Evolutionary conservation across 2,329 filamentous ascomycete genomes (phyloP), one percentile per base, ranked within the genome.

Genomic region (Pestalotiopsis fici): DNA sequence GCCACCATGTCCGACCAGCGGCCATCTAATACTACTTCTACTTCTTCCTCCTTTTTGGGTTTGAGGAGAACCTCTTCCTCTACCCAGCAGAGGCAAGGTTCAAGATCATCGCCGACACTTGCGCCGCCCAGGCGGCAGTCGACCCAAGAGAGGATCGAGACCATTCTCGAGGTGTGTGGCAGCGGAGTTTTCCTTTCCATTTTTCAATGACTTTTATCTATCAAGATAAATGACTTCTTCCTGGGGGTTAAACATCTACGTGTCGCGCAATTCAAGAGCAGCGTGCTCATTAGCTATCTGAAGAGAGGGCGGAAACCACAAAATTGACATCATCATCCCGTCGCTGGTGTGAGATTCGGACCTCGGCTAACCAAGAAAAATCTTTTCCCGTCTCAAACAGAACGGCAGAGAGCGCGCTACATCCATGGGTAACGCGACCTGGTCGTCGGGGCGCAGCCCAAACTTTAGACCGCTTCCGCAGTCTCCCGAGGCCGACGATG

Each of bases 101-200:
- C 68, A 64, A 61, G 71, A 57, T 66, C 66, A 21, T 39, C 67
- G 12, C 23, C 64, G 39, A 64, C 21, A 31, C 21, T 25, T 50
- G 12, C 31, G 43, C 55, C 68, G n/a, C 50, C 69, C 3, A 65
- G 70, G 57, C 72, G 75, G 35, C 75, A 74, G 43, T 80, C 81
- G 28, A 78, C 76, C 9, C 78, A 76, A 68, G 80, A 81, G 66
- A 82, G 82, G 64, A 78, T 85, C 70, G 78, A 79, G 68, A 80
- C 80, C 67, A 84, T 85, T 65, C 78, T 85, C 66, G 80, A 85
- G 79, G 83, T 85, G 74, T 73, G 28, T 39, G 7, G 9, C 18
- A 12, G 31, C 7, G 13, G 25, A 11, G 18, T 18, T 55, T n/a
- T 65, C 60, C 64, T 62, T 35, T 35, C 31, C 11, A 7, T 35